phyloP scores from a whole-genome alignment of 2,329 filamentous ascomycete genomes.

The Fusarium pseudoanthophilum region DNA sequence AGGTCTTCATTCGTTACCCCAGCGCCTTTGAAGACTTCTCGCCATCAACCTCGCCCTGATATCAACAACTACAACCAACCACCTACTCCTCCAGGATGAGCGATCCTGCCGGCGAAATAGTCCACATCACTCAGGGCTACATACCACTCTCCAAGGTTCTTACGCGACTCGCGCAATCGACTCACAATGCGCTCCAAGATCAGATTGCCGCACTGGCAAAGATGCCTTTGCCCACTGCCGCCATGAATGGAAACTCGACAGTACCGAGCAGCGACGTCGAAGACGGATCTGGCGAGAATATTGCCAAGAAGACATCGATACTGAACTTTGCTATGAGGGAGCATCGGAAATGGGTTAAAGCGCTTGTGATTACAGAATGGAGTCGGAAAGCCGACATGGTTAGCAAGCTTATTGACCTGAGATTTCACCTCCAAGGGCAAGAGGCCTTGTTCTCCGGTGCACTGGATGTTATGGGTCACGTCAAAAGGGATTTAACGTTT shows the following conservation, averaged over 20 bases:
- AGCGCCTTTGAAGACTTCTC: constrained; percentile 26
- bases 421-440: constrained; percentile 75
- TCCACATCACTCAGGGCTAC: constrained; percentile 80
- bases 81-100: constrained; percentile 58
- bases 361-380: constrained; percentile 92
- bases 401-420: constrained; percentile 88
- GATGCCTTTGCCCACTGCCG: constrained; percentile 66
- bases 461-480: constrained; percentile 72
- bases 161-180: constrained; percentile 82
- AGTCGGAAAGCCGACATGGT: constrained; percentile 81
- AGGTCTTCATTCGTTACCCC: constrained; percentile 31
- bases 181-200: constrained; percentile 80
- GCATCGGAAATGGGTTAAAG: constrained; percentile 91
- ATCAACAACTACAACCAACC: constrained; percentile 20
- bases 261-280: constrained; percentile 52
- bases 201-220: constrained; percentile 76
- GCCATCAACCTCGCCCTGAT: constrained; percentile 14
- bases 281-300: constrained; percentile 71
- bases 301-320: constrained; percentile 79
- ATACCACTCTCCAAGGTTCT: constrained; percentile 80
- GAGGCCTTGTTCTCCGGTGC: constrained; percentile 69
- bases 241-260: constrained; percentile 62
- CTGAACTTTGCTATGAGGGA: constrained; percentile 82
- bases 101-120: constrained; percentile 69
- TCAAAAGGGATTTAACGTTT: constrained; percentile 77